phyloP scores from a whole-genome alignment of 148 eudicot genomes.

The Beta vulgaris region DNA sequence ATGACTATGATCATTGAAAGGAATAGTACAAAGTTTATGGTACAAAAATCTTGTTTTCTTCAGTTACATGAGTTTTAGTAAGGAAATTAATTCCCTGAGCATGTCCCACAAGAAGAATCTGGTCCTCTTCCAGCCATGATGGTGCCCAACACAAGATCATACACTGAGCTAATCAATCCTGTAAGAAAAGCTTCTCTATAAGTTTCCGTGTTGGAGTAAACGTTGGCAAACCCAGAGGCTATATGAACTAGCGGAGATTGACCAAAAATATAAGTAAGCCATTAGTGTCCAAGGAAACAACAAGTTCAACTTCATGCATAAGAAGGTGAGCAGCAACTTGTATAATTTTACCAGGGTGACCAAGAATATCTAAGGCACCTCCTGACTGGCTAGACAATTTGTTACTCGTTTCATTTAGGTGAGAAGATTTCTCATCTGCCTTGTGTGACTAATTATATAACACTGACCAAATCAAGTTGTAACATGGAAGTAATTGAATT shows the following conservation, averaged over 20 bases:
- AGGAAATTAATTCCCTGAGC: constrained; percentile 64
- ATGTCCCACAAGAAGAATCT: constrained; percentile 70
- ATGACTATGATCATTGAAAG: constrained; percentile 36
- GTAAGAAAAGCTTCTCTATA: constrained; percentile 42
- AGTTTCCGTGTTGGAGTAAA: constrained; percentile 62
- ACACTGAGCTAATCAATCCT: constrained; percentile 38
- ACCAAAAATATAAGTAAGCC: constrained; percentile 82
- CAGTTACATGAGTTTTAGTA: constrained; percentile 33
- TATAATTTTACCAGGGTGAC: constrained; percentile 70
- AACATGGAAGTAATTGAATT: constrained; percentile 51
- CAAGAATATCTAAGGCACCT: constrained; percentile 51
- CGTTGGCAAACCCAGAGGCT: constrained; percentile 50
- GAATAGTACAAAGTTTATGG: constrained; percentile 73
- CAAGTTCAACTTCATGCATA: constrained; percentile 46
- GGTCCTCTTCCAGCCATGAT: constrained; percentile 44
- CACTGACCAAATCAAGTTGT: constrained; percentile 51
- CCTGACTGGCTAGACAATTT: constrained; percentile 38
- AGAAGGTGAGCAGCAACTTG: constrained; percentile 74
- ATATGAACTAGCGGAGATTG: constrained; percentile 44
- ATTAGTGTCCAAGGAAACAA: constrained; percentile 76
- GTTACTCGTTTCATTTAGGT: constrained; percentile 32
- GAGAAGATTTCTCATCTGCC: constrained; percentile 27
- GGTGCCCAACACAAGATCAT: constrained; percentile 78
- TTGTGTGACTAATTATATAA: constrained; percentile 36
- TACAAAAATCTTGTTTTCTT: constrained; percentile 40